A percentile compares a stretch with the other conserved stretches of the same genome.
These are phyloP conservation scores for Chaetothyriales sp. DNA, from an alignment of 2,329 filamentous ascomycete species.

Conservation along the genomic window DNA sequence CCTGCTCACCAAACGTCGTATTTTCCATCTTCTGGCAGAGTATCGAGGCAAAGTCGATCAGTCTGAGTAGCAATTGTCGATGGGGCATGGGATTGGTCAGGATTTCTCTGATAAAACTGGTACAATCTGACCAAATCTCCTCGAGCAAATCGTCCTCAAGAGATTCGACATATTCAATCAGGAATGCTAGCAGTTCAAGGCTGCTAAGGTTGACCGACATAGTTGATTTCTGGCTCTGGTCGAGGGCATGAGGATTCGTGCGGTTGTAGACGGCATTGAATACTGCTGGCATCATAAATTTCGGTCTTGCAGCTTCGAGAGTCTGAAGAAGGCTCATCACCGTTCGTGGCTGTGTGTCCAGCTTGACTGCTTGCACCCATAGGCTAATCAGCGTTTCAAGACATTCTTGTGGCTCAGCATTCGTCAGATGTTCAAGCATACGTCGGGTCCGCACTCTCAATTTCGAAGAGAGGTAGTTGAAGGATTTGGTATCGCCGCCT, in stretches of 20 bases:
- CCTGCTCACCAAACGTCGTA: constrained; percentile 89
- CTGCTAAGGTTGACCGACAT: constrained; percentile 74
- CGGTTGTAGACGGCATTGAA: constrained; percentile 95
- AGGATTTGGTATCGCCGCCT: constrained; percentile 57
- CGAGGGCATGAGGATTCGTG: constrained; percentile 67
- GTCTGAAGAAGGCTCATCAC: constrained; percentile 81
- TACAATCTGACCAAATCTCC: constrained; percentile 93
- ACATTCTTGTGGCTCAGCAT: constrained; percentile 82
- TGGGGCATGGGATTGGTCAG: constrained; percentile 90
- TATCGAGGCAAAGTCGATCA: constrained; percentile 79
- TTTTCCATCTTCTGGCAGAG: constrained; percentile 93
- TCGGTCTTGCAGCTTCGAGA: constrained; percentile 76
- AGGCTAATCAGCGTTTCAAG: constrained; percentile 78
- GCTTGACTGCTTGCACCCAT: constrained; percentile 48
- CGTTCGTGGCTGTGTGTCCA: constrained; percentile 32
- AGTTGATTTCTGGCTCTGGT: constrained; percentile 68
- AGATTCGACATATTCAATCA: constrained; percentile 78
- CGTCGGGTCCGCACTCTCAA: constrained; percentile 80
- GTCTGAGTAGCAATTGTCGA: constrained; percentile 68
- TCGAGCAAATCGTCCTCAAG: constrained; percentile 96
- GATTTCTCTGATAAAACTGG: constrained; percentile 75
- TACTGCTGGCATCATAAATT: constrained; percentile 79
- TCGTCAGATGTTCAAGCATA: constrained; percentile 81
- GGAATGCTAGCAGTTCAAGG: constrained; percentile 68
- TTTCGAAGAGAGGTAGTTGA: constrained; percentile 75